Percentiles rank a stretch among this genome's conserved stretches.
These are phyloP conservation scores for Talaromyces atroroseus DNA, from an alignment of 2,329 filamentous ascomycete genomes.

Conservation along the genomic window DNA sequence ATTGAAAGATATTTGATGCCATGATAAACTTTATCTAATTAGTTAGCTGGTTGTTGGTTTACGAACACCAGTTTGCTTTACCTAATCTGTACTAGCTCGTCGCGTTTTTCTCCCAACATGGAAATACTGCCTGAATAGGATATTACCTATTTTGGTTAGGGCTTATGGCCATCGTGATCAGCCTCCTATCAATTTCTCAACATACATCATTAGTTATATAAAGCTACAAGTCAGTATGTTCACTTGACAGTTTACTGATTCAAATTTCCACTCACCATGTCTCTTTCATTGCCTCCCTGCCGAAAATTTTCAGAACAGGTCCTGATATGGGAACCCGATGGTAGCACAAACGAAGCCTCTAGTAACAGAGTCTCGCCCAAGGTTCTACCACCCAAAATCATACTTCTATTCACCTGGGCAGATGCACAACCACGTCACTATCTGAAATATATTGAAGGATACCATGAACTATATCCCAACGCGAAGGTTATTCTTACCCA, in stretches of 20 bases:
- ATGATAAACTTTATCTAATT: no score
- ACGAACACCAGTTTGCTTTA: no score
- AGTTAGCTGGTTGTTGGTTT: no score
- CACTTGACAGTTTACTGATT: neutral
- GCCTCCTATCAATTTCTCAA: neutral
- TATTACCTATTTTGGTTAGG: constrained; percentile 9
- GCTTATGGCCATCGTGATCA: neutral
- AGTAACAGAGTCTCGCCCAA: neutral
- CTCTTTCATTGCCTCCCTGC: neutral
- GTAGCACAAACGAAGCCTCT: neutral
- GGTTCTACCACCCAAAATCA: neutral
- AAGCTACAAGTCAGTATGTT: neutral
- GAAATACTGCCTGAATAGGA: neutral
- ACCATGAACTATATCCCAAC: constrained; percentile 1
- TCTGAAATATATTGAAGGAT: constrained; percentile 7
- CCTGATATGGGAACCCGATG: constrained; percentile 1
- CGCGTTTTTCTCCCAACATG: neutral
- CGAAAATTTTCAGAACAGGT: constrained; percentile 1
- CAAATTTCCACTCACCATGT: neutral
- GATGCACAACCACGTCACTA: constrained; percentile 8
- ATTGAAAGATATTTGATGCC: no score
- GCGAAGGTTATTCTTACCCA: constrained; percentile 7
- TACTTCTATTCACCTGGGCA: constrained; percentile 7
- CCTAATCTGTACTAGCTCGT: no score
- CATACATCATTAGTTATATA: neutral